Percentiles rank a stretch among this genome's conserved stretches.
phyloP scores from a whole-genome alignment of 441 rosid genomes.

The Omphalea diandra region DNA sequence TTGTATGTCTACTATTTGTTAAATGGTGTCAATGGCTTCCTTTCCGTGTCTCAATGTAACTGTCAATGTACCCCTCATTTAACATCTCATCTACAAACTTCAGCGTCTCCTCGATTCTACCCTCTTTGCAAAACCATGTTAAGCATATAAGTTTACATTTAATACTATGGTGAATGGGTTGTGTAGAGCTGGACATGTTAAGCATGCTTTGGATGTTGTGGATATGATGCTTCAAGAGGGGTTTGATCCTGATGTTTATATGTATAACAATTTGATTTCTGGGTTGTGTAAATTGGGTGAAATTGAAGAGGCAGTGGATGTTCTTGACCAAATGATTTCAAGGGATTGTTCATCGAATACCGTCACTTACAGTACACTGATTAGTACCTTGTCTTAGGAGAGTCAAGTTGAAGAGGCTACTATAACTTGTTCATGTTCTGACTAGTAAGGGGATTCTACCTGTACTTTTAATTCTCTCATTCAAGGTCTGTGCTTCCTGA shows the following conservation, averaged over 20 bases:
- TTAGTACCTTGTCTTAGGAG: slow-evolving; percentile 79
- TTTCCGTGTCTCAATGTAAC: slow-evolving; percentile 15
- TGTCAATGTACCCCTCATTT: no score
- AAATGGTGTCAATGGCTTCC: slow-evolving; percentile 13
- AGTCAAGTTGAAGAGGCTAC: slow-evolving; percentile 79
- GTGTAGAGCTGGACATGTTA: slow-evolving; percentile 73
- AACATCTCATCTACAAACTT: no score
- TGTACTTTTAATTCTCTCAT: slow-evolving; percentile 76
- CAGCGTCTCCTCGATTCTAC: no score
- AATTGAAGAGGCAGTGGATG: slow-evolving; percentile 72
- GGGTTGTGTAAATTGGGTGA: slow-evolving; percentile 84
- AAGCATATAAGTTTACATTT: slow-evolving; percentile 67
- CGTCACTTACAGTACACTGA: slow-evolving; percentile 78
- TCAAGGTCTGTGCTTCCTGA: slow-evolving; percentile 68
- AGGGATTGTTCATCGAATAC: slow-evolving; percentile 85
- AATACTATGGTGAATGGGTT: slow-evolving; percentile 81
- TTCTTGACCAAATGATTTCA: slow-evolving; percentile 72
- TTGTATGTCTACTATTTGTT: slow-evolving; percentile 2
- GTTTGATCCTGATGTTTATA: slow-evolving; percentile 73
- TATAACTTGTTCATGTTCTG: slow-evolving; percentile 60
- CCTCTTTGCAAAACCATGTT: slow-evolving; percentile 32
- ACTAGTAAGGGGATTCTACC: slow-evolving; percentile 77
- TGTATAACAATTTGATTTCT: slow-evolving; percentile 76
- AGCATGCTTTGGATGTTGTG: slow-evolving; percentile 78
- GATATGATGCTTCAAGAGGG: slow-evolving; percentile 89